Base-by-base conservation (phyloP, 371 early-diverging fungal genomes). In the Basidiobolus heterosporus region DNA sequence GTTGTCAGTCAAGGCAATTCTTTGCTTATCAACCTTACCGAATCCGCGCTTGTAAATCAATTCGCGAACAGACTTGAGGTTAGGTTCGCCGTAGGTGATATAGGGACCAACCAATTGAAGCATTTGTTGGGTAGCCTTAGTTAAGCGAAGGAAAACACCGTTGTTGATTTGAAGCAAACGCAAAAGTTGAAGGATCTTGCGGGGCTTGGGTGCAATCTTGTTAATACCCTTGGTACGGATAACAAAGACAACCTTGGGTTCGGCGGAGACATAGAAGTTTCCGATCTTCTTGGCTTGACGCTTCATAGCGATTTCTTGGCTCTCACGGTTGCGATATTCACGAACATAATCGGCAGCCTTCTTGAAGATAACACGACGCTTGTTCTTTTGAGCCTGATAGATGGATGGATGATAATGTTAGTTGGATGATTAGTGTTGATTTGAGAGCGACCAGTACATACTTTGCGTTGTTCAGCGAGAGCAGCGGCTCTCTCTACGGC, bases 1-100 rank as follows among this genome's bases (percentile, higher is more conserved):
- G 80, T 97, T 98, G 74, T 94, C 91, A 54, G 84, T 70, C 70
- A 99, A 80, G 55, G 98, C 91, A 58, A 94, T 80, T 58, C 95
- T 84, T 74, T 91, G 90, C 69, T 80, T 80, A 78, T 93, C 75
- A 64, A 93, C 79, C 89, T 96, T 96, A 61, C 86, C 98, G 68
- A 87, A 89, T 48, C 98, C 99, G 61, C 98, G 93, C 85, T 96
- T 99, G 91, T 99, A 99, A 74, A 99, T 71, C 51, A 99, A 76
- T 75, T 96, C 97, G 65, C 95, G 91, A 65, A 98, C 86, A 45
- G 95, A 76, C 82, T 99, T 98, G 58, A 95, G 75, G 83, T 93
- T 93, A 67, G 99, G 96, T 55, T 84, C 84, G 61, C 98, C 96
- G 62, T 80, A 86, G 55, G 99, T 85, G 53, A 99, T 83, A 73